Percentiles rank a stretch among this genome's conserved stretches.
Evolutionary conservation across 768 basidiomycete species (phyloP).

Genomic region (Suillus ampliporus): DNA sequence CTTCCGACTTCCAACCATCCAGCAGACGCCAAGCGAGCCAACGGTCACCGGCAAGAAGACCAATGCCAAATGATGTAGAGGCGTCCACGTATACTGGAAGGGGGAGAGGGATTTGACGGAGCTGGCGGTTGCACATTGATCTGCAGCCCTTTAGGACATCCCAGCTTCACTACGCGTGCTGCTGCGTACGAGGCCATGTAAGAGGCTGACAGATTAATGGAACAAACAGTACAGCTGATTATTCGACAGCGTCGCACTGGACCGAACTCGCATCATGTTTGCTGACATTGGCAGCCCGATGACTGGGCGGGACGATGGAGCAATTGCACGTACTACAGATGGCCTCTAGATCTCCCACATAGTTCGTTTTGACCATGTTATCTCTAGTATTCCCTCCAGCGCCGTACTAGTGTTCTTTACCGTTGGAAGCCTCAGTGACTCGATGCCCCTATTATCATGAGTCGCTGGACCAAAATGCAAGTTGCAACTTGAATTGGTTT

Average conservation of each 20-base stretch:
- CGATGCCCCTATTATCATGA: neutral
- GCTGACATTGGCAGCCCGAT: slow-evolving; percentile 34
- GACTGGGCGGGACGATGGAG: slow-evolving; percentile 55
- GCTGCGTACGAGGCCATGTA: slow-evolving; percentile 44
- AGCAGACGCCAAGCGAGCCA: no score
- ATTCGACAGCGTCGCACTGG: slow-evolving; percentile 48
- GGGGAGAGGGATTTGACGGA: no score
- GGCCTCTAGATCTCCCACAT: neutral
- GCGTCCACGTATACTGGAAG: no score
- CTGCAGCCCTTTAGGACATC: slow-evolving; percentile 54
- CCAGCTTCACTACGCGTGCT: slow-evolving; percentile 58
- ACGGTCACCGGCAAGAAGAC: no score
- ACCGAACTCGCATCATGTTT: slow-evolving; percentile 45
- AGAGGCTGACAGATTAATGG: slow-evolving; percentile 42
- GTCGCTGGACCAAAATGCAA: neutral
- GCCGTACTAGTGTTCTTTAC: no score
- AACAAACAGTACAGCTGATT: slow-evolving; percentile 43
- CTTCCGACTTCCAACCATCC: no score
- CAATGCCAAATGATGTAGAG: no score
- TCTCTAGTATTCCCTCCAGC: slow-evolving; percentile 39
- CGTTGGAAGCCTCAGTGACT: no score
- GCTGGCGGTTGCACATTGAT: no score
- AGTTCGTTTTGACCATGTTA: slow-evolving; percentile 53
- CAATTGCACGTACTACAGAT: slow-evolving; percentile 14
- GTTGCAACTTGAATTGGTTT: no score